Evolutionary conservation across 2,329 filamentous ascomycete species (phyloP).

Genomic region (Epichloe aotearoae): DNA sequence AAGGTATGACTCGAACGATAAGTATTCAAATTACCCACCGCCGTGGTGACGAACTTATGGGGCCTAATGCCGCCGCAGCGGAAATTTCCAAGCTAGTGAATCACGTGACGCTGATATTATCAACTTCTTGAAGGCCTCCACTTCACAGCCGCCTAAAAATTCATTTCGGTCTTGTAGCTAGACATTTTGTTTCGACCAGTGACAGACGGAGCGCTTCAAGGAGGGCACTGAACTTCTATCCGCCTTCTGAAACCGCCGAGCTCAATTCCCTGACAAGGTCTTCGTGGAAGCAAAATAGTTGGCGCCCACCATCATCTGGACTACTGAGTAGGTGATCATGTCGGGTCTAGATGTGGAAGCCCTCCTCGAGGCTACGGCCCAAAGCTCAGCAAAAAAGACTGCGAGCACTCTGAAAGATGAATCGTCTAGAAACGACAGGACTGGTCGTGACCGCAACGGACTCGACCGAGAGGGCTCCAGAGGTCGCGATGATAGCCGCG

Average conservation of each 20-base stretch:
- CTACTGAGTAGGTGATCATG: slow-evolving; percentile 23
- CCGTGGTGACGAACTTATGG: neutral
- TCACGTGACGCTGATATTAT: neutral
- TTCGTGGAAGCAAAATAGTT: neutral
- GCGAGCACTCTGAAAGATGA: slow-evolving; percentile 33
- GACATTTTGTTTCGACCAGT: neutral
- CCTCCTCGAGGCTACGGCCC: slow-evolving; percentile 73
- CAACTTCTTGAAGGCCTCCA: neutral
- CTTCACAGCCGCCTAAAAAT: neutral
- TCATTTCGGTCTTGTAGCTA: neutral
- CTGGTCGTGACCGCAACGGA: slow-evolving; percentile 24
- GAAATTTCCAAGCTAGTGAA: neutral
- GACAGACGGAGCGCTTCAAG: neutral
- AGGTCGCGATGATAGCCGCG: slow-evolving; percentile 42
- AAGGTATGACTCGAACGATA: too few species aligned
- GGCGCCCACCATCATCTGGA: neutral
- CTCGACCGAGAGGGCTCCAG: slow-evolving; percentile 41
- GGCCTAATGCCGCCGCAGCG: neutral
- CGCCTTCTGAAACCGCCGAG: neutral
- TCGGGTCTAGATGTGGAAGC: slow-evolving; percentile 66
- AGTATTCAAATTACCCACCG: too few species aligned
- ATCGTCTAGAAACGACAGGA: slow-evolving; percentile 30
- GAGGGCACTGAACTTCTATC: neutral
- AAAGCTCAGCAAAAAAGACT: slow-evolving; percentile 38
- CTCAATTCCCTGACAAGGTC: neutral